phyloP scores from a whole-genome alignment of 192 early-diverging fungal genomes.

The Cladochytrium replicatum region DNA sequence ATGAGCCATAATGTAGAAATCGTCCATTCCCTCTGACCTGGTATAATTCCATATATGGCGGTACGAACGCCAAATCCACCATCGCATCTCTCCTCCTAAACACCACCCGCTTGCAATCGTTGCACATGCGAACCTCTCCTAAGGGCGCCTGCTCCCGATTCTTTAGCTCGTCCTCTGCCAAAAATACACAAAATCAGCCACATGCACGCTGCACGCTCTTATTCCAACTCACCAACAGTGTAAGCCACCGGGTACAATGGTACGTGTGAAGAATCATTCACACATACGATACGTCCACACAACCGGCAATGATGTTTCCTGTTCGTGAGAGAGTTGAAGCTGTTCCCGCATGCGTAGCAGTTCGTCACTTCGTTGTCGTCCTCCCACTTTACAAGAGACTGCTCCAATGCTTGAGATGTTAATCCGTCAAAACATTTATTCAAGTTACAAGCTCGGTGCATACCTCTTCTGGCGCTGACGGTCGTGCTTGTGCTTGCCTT shows the following conservation, averaged over 20 bases:
- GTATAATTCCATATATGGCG: slow-evolving; percentile 7
- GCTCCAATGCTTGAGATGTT: slow-evolving; percentile 20
- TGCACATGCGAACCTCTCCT: slow-evolving; percentile 24
- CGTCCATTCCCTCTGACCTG: slow-evolving; percentile 6
- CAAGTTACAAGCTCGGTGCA: too few species aligned
- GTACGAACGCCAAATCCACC: background rate
- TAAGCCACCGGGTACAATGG: background rate
- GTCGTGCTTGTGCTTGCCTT: too few species aligned
- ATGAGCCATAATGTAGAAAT: background rate
- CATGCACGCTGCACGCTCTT: background rate
- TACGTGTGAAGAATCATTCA: slow-evolving; percentile 1
- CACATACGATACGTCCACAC: slow-evolving; percentile 39
- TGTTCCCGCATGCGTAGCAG: slow-evolving; percentile 36
- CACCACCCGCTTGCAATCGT: slow-evolving; percentile 26
- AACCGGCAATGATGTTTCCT: slow-evolving; percentile 45
- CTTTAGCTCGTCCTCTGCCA: too few species aligned
- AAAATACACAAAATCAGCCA: too few species aligned
- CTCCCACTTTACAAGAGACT: slow-evolving; percentile 37
- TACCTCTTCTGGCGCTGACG: too few species aligned
- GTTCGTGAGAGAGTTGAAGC: slow-evolving; percentile 8
- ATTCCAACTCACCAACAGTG: slow-evolving; percentile 3
- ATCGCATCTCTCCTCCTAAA: slow-evolving; percentile 6
- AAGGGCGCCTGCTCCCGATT: too few species aligned
- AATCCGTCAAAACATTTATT: too few species aligned
- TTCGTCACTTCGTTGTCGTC: slow-evolving; percentile 24